Base-by-base conservation (phyloP, 306 rosid species). In the Lathyrus tuberosus region DNA sequence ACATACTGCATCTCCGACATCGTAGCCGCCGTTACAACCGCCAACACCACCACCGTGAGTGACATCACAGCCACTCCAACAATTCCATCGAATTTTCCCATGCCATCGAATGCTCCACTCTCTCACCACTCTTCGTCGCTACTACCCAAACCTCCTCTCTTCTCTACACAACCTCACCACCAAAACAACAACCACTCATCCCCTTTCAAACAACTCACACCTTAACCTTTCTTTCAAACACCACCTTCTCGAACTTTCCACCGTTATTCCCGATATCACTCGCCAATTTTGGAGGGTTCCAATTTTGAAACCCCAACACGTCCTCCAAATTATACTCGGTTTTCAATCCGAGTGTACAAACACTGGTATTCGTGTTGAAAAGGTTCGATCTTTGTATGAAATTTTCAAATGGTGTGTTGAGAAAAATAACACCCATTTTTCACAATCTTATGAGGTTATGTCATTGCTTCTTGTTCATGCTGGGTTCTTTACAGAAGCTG, bases 231-330 rank as follows among this genome's bases (percentile, higher is more conserved):
- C 89, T 74, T 22, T 82, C 2, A 88, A 78, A 17, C 76, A 78
- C 72, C 81, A 83, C 56, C 86, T 94, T 67, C 82, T 80, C 66
- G 85, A 83, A 47, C 46, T 94, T 13, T 90, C 96, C 59, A 76
- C 83, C 38, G 42, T 76, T 5, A 76, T 86, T 17, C 98, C 97
- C 1, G 80, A 85, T 17, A 30, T 54, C 61, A 73, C 85, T 1
- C 96, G 98, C 73, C 70, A 75, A 42, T 83, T 87, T 71, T 78
- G 96, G 84, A 78, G 90, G 66, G 53, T 75, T 47, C 75, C 75
- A 12, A 74, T 26, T 71, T 66, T 84, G 54, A 80, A 78, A 47
- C 90, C 98, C 6, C 63, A 84, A 63, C 70, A 88, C 47, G 82
- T 85, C 69, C 89, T 81, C 10, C 83, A 83, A 18, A 57, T 94